A percentile compares a stretch with the other conserved stretches of the same genome.
These are phyloP conservation scores for Zalaria sp. DNA, from an alignment of 2,329 filamentous ascomycete genomes.

Conservation along the genomic window DNA sequence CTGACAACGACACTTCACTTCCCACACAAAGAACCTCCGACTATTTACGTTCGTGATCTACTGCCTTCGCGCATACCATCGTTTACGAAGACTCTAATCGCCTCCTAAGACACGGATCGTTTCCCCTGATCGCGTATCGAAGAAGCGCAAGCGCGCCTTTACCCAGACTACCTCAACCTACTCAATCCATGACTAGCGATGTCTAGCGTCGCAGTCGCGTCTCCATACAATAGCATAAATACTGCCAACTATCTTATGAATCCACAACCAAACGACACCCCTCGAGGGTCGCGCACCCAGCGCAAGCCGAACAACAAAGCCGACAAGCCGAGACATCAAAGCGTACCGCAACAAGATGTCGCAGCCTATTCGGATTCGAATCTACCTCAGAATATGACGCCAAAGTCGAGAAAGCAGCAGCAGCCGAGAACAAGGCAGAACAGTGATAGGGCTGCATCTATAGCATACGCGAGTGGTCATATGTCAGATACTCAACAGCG, in stretches of 20 bases:
- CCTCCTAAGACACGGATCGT: too few species aligned
- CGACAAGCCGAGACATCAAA: neutral
- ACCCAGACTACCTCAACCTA: too few species aligned
- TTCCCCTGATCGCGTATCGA: too few species aligned
- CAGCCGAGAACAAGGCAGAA: constrained; percentile 4
- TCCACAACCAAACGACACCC: too few species aligned
- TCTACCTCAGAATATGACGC: constrained; percentile 4
- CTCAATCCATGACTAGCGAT: neutral
- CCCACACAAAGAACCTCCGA: too few species aligned
- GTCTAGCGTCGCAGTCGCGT: neutral
- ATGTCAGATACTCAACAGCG: constrained; percentile 9
- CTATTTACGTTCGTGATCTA: too few species aligned
- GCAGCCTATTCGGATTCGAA: constrained; percentile 8
- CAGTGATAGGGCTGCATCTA: constrained; percentile 5
- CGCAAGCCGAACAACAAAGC: constrained; percentile 2
- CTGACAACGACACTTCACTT: too few species aligned
- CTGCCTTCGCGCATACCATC: too few species aligned
- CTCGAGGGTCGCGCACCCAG: neutral
- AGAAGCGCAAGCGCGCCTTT: too few species aligned
- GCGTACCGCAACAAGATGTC: neutral
- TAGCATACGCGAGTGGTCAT: constrained; percentile 1
- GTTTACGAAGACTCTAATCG: too few species aligned
- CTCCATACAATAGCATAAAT: neutral
- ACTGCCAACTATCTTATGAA: too few species aligned
- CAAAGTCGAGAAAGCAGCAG: constrained; percentile 6